Evolutionary conservation across 306 rosid genomes (phyloP).

Genomic region (Astragalus glycyphyllos): DNA sequence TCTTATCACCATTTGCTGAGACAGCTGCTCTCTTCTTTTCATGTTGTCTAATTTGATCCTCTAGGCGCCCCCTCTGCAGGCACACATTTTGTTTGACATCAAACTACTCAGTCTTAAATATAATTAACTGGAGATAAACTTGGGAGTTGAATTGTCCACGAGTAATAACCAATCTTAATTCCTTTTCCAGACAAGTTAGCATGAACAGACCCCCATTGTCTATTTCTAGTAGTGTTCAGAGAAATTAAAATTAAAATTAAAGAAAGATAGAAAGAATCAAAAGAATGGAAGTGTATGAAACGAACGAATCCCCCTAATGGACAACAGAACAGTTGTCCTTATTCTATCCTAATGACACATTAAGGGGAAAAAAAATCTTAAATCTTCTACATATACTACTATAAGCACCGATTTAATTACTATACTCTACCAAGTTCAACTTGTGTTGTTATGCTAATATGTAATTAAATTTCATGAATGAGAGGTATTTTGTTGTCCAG

Average conservation of each 20-base stretch:
- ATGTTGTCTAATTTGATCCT: slow-evolving; percentile 90
- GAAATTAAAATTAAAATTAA: background rate
- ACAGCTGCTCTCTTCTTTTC: slow-evolving; percentile 70
- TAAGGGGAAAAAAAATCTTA: too few relatives aligned
- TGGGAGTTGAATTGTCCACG: background rate
- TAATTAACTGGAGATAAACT: slow-evolving; percentile 8
- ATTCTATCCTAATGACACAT: background rate
- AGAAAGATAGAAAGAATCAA: background rate
- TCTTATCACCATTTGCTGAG: slow-evolving; percentile 43
- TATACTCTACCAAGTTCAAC: slow-evolving; percentile 32
- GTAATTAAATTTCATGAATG: slow-evolving; percentile 8
- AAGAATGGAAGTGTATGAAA: background rate
- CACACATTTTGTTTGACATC: slow-evolving; percentile 28
- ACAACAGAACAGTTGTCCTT: background rate
- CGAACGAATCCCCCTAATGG: background rate
- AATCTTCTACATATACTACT: background rate
- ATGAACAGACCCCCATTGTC: background rate
- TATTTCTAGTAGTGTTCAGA: slow-evolving; percentile 5
- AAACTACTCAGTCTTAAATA: slow-evolving; percentile 29
- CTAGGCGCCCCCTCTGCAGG: slow-evolving; percentile 82
- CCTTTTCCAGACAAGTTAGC: slow-evolving; percentile 10
- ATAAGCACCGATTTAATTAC: slow-evolving; percentile 3
- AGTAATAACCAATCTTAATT: slow-evolving; percentile 19
- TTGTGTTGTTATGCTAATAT: slow-evolving; percentile 1
- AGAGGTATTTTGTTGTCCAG: slow-evolving; percentile 16